Percentiles rank a stretch among this genome's conserved stretches.
These are phyloP conservation scores for Stephania yunnanensis DNA, from an alignment of 164 flowering plant species.

Conservation along the genomic window DNA sequence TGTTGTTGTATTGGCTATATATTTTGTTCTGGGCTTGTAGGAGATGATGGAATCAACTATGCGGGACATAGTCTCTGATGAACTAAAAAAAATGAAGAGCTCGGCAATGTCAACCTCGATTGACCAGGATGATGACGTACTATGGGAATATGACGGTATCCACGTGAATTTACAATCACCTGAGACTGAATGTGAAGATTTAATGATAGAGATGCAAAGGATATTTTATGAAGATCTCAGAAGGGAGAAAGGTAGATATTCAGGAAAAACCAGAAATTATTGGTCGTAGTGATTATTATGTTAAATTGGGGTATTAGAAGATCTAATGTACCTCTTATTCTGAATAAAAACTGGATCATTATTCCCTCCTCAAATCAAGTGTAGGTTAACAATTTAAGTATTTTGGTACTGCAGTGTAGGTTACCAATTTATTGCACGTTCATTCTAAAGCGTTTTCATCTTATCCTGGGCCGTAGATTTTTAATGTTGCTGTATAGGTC, in stretches of 20 bases:
- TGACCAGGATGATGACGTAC: constrained; percentile 27
- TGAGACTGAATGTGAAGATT: constrained; percentile 62
- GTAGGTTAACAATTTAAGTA: background rate
- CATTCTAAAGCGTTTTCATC: background rate
- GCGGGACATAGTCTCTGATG: constrained; percentile 70
- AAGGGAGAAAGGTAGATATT: constrained; percentile 20
- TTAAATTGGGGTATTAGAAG: background rate
- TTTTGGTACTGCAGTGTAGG: background rate
- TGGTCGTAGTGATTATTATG: background rate
- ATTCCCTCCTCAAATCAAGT: background rate
- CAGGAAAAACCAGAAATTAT: constrained; percentile 26
- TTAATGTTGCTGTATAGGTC: background rate
- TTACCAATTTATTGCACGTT: background rate
- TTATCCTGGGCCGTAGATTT: background rate
- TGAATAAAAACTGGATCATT: background rate
- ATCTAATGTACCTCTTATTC: background rate
- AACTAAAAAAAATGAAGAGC: constrained; percentile 47
- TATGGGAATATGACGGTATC: constrained; percentile 85
- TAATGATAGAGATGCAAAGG: constrained; percentile 78
- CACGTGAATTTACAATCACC: constrained; percentile 26
- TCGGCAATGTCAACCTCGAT: constrained; percentile 21
- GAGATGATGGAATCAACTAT: constrained; percentile 49
- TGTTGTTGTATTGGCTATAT: too few species aligned
- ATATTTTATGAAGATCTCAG: constrained; percentile 70
- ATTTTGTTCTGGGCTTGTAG: constrained; percentile 26